Evolutionary conservation across 495 filamentous ascomycete species (phyloP).

Genomic region (Lophiotrema nucula): DNA sequence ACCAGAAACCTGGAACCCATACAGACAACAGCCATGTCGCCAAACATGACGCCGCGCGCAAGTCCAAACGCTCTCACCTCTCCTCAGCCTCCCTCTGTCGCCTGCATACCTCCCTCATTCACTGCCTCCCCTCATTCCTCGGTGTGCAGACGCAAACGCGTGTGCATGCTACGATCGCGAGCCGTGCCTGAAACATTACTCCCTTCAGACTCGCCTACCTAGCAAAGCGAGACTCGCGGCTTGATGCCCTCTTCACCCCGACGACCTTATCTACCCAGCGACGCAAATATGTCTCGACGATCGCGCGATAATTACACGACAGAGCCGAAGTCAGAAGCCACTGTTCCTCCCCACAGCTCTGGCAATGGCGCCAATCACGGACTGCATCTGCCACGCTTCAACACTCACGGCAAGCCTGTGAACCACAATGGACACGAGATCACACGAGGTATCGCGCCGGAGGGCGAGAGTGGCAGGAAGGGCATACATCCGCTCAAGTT

Average conservation of each 20-base stretch:
- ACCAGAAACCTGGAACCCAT: background rate
- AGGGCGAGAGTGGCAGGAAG: constrained; percentile 63
- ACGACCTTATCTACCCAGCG: background rate
- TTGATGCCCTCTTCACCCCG: background rate
- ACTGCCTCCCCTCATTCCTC: background rate
- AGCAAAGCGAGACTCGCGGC: background rate
- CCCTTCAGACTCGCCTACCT: background rate
- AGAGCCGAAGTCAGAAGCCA: constrained; percentile 16
- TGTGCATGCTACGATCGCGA: background rate
- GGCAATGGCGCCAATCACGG: background rate
- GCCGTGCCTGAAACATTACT: constrained; percentile 1
- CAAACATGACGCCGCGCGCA: background rate
- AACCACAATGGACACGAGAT: constrained; percentile 49
- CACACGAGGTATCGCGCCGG: constrained; percentile 51
- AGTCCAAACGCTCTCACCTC: background rate
- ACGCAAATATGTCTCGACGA: constrained; percentile 8
- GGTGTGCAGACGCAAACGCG: background rate
- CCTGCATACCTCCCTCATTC: background rate
- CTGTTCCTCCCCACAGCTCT: constrained; percentile 6
- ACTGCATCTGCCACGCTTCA: constrained; percentile 27
- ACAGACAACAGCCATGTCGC: background rate
- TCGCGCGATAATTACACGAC: background rate
- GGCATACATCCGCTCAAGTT: constrained; percentile 63
- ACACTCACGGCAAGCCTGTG: too few relatives aligned
- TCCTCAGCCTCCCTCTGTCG: background rate